Base-by-base conservation (phyloP, 1,284 basidiomycete genomes). In the Sporisorium exsertum region DNA sequence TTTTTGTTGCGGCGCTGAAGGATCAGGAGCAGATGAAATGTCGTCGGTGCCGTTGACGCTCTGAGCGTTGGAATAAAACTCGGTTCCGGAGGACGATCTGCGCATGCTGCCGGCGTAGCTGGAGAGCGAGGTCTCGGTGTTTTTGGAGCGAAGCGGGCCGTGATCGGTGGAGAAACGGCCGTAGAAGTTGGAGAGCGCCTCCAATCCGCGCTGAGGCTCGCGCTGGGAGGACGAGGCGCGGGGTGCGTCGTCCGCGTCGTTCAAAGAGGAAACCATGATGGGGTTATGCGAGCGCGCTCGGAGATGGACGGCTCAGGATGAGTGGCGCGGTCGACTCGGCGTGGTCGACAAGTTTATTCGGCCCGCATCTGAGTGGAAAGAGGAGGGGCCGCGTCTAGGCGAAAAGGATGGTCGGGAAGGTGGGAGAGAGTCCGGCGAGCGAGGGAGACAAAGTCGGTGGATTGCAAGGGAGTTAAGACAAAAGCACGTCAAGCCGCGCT, bases 171-270 rank as follows among this genome's bases (percentile, higher is more conserved):
- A 75, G 22, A 56, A 63, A 27, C 67, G 72, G 49, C 72, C 63
- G 20, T 64, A 70, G 57, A 71, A 75, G 50, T 75, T 75, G 56
- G 67, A 51, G 63, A 75, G 62, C 16, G 72, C 72, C 40, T 75
- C 72, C 13, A 64, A 45, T 16, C 64, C 72, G 46, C 72, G 65
- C 29, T 61, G 72, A 35, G 72, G 72, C 43, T 70, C 72, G 47
- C 65, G 62, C 33, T 60, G 63, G 15, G 63, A 63, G 8, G 56
- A 46, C 15, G 59, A 64, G 24, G 46, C 47, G 24, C 56, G 72
- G 22, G 56, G 52, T 5, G 55, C 42, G 15, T 51, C 52, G 10
- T 59, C 64, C 16, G 52, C 12, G 6, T 32, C 43, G 26, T 60
- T 70, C 35, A 57, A 15, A 29, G 62, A 49, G n/a, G 62, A 51